These are phyloP conservation scores for Alisma plantagoaquatica DNA, from an alignment of 106 monocot species.

Conservation along the genomic window DNA sequence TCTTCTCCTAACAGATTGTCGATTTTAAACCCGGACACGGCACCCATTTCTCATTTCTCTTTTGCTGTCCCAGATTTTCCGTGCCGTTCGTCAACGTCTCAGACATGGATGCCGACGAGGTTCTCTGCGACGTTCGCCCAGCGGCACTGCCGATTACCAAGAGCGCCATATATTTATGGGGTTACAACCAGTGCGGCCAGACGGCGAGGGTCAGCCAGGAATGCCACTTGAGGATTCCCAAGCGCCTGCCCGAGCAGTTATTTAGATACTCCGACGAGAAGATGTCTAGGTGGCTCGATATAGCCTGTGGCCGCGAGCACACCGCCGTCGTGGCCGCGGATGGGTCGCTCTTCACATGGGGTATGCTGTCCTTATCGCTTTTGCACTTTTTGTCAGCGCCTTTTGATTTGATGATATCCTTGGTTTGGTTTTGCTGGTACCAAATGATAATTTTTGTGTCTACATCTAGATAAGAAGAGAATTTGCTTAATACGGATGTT, in stretches of 20 bases:
- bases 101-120: conserved; percentile 36
- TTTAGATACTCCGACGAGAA: conserved; percentile 22
- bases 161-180: conserved; percentile 93
- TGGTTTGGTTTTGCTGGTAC: too few species aligned
- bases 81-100: too few species aligned
- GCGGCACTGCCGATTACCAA: conserved; percentile 39
- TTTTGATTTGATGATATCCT: too few species aligned
- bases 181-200: conserved; percentile 91
- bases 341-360: conserved; percentile 90
- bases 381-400: neutral
- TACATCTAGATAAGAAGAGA: too few species aligned
- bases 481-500: too few species aligned
- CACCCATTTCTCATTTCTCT: too few species aligned
- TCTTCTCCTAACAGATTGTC: too few species aligned
- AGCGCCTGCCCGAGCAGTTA: conserved; percentile 41
- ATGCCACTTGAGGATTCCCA: conserved; percentile 64
- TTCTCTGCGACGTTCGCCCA: conserved; percentile 23
- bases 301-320: conserved; percentile 90
- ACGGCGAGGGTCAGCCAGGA: conserved; percentile 60
- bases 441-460: too few species aligned
- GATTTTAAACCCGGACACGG: too few species aligned
- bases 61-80: too few species aligned
- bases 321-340: conserved; percentile 84
- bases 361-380: conserved; percentile 19
- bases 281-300: conserved; percentile 67